phyloP scores from a whole-genome alignment of 129 eudicot genomes.

The Centaurea solstitialis region DNA sequence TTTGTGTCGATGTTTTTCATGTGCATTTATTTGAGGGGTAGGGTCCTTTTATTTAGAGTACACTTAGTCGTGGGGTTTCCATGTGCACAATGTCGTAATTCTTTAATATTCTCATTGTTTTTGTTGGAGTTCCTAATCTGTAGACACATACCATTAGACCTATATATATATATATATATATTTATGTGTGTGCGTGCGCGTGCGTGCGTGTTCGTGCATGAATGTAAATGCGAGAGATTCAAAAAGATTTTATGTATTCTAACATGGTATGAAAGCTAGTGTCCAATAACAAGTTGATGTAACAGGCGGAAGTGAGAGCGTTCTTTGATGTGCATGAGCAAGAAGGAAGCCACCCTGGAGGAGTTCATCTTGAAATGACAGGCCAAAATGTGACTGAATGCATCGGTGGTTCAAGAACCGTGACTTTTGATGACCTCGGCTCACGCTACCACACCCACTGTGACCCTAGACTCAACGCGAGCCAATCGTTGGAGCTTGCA shows the following conservation, averaged over 20 bases:
- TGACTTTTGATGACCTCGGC: slow-evolving; percentile 87
- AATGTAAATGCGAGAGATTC: background rate
- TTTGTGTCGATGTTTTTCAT: background rate
- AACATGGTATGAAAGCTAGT: background rate
- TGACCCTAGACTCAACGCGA: slow-evolving; percentile 87
- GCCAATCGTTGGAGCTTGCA: slow-evolving; percentile 89
- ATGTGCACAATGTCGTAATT: background rate
- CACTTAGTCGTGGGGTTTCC: background rate
- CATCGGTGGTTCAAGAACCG: slow-evolving; percentile 89
- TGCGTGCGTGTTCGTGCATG: background rate
- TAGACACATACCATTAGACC: background rate
- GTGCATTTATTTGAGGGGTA: background rate
- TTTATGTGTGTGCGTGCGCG: background rate
- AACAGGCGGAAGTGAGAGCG: slow-evolving; percentile 90
- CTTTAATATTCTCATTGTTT: background rate
- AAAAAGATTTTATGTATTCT: background rate
- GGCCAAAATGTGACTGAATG: slow-evolving; percentile 98
- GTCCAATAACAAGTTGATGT: slow-evolving; percentile 12
- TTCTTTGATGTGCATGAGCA: slow-evolving; percentile 97
- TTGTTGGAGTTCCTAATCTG: background rate
- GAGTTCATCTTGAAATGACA: slow-evolving; percentile 95
- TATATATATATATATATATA: background rate
- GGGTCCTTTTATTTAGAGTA: background rate
- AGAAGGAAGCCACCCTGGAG: slow-evolving; percentile 98
- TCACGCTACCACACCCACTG: slow-evolving; percentile 99